Percentiles rank a stretch among this genome's conserved stretches.
phyloP scores from a whole-genome alignment of 768 basidiomycete species.

The Leucosporidium scottii region DNA sequence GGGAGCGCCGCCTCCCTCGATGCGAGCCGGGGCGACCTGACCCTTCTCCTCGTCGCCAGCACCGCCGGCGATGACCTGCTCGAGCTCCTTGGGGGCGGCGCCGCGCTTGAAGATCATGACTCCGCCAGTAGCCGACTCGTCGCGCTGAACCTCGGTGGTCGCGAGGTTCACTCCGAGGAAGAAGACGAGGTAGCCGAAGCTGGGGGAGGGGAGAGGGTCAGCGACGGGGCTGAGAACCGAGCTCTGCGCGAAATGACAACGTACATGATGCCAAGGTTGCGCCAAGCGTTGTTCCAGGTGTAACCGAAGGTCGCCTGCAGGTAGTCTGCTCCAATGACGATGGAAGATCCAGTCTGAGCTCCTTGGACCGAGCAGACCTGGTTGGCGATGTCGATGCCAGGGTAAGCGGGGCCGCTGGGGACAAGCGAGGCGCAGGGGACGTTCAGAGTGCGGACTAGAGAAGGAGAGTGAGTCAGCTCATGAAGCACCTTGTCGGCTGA shows the following conservation, averaged over 20 bases:
- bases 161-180: constrained; percentile 38
- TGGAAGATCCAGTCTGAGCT: constrained; percentile 19
- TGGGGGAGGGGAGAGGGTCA: constrained; percentile 19
- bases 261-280: neutral
- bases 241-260: too few species aligned
- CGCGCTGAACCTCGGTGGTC: constrained; percentile 38
- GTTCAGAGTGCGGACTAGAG: constrained; percentile 24
- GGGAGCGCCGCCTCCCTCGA: constrained; percentile 9
- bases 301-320: constrained; percentile 25
- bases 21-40: constrained; percentile 1
- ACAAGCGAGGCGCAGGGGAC: constrained; percentile 27
- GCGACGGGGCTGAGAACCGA: neutral
- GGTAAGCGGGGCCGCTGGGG: constrained; percentile 14
- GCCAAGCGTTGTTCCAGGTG: constrained; percentile 10
- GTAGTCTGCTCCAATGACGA: constrained; percentile 33
- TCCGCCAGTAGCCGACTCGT: constrained; percentile 26
- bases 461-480: neutral
- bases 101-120: constrained; percentile 37
- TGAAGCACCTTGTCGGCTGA: neutral
- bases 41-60: constrained; percentile 18
- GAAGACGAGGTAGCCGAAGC: constrained; percentile 36
- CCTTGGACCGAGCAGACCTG: constrained; percentile 37
- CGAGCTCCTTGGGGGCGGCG: constrained; percentile 39
- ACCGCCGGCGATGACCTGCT: constrained; percentile 31
- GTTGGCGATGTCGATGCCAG: constrained; percentile 22